phyloP scores from a whole-genome alignment of 345 rosid genomes.

The Raphanus sativus region DNA sequence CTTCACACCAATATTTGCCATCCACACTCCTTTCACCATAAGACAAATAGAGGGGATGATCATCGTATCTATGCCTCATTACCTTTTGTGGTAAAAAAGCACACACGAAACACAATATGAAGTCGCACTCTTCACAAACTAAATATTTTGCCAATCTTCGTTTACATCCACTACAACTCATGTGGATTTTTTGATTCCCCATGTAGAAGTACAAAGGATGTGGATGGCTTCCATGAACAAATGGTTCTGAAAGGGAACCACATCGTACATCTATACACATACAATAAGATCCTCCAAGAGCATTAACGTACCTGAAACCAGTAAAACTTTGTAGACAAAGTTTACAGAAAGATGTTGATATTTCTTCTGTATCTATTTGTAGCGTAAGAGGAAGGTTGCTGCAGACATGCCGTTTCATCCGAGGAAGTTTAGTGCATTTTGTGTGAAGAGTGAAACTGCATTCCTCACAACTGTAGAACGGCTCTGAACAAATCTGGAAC shows the following conservation, averaged over 20 bases:
- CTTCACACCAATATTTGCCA: not conserved
- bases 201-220: too few species aligned
- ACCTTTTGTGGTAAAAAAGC: not conserved
- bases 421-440: constrained; percentile 3
- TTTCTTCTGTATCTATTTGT: too few species aligned
- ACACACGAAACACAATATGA: not conserved
- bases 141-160: fast-evolving
- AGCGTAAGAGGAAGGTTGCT: not conserved
- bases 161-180: not conserved
- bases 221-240: too few species aligned
- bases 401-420: not conserved
- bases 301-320: not conserved
- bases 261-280: too few species aligned
- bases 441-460: not conserved
- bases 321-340: not conserved
- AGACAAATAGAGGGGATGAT: not conserved
- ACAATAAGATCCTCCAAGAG: too few species aligned
- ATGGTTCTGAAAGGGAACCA: too few species aligned
- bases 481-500: not conserved
- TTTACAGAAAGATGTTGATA: not conserved
- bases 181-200: too few species aligned
- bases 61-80: not conserved
- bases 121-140: not conserved
- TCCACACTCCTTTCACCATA: not conserved
- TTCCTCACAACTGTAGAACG: not conserved